phyloP scores from a whole-genome alignment of 306 rosid genomes.

The Senna tora region DNA sequence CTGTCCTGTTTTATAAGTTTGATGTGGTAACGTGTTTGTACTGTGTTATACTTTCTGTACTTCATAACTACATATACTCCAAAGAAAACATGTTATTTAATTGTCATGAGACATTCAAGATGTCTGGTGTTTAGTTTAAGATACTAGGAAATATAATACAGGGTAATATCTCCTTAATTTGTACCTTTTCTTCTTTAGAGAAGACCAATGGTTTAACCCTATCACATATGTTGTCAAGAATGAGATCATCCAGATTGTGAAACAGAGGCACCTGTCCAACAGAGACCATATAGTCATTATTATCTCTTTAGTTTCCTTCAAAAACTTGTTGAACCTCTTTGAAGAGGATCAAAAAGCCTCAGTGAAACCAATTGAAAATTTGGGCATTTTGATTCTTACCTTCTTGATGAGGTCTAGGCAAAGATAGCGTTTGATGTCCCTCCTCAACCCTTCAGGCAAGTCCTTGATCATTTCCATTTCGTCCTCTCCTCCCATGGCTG shows the following conservation, averaged over 20 bases:
- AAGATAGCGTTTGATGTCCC: constrained; percentile 88
- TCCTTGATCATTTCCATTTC: constrained; percentile 88
- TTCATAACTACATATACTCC: too few relatives aligned
- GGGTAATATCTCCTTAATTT: constrained; percentile 6
- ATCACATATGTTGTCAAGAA: constrained; percentile 96
- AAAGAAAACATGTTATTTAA: too few relatives aligned
- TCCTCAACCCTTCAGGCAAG: constrained; percentile 95
- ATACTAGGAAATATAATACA: too few relatives aligned
- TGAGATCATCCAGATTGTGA: constrained; percentile 88
- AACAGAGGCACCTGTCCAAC: constrained; percentile 80
- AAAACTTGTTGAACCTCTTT: too few relatives aligned
- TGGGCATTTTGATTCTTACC: constrained; percentile 38
- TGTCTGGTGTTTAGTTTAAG: too few relatives aligned
- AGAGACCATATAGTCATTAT: constrained; percentile 1
- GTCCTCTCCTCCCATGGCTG: constrained; percentile 93
- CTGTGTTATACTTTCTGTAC: too few relatives aligned
- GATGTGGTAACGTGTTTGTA: too few relatives aligned
- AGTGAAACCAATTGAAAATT: neutral
- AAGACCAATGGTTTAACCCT: constrained; percentile 84
- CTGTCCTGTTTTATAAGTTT: too few relatives aligned
- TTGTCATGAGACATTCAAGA: too few relatives aligned
- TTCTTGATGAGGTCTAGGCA: constrained; percentile 89
- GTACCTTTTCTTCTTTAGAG: constrained; percentile 94
- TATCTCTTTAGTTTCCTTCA: too few relatives aligned
- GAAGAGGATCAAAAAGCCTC: too few relatives aligned